Evolutionary conservation across 306 rosid species (phyloP).

Genomic region (Rubus parviflorus): DNA sequence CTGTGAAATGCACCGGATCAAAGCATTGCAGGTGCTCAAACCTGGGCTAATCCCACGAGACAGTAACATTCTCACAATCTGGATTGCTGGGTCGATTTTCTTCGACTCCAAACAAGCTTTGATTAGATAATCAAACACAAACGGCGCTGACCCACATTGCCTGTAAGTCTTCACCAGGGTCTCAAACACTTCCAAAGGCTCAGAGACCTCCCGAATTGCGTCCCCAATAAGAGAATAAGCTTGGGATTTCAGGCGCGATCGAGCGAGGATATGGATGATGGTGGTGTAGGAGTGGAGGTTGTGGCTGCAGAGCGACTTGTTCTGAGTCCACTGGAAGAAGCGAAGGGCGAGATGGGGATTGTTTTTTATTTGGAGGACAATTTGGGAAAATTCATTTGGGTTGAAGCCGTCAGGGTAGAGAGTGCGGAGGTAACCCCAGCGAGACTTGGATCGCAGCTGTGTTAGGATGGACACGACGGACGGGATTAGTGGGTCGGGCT

Average conservation of each 20-base stretch:
- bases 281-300: constrained; percentile 62
- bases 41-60: constrained; percentile 64
- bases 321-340: constrained; percentile 65
- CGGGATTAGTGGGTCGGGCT: constrained; percentile 20
- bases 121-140: constrained; percentile 70
- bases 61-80: constrained; percentile 58
- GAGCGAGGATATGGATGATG: constrained; percentile 68
- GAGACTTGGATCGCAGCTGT: constrained; percentile 72
- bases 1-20: constrained; percentile 52
- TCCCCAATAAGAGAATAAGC: constrained; percentile 48
- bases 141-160: constrained; percentile 70
- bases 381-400: constrained; percentile 57
- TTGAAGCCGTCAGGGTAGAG: constrained; percentile 54
- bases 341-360: constrained; percentile 72
- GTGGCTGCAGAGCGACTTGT: constrained; percentile 60
- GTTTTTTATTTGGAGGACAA: constrained; percentile 50
- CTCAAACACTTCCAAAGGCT: constrained; percentile 53
- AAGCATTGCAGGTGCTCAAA: constrained; percentile 56
- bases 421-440: constrained; percentile 61
- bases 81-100: constrained; percentile 44
- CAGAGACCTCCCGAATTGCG: constrained; percentile 38
- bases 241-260: constrained; percentile 53
- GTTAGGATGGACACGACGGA: constrained; percentile 54
- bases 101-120: constrained; percentile 60
- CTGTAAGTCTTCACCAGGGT: constrained; percentile 56